Percentiles rank a stretch among this genome's conserved stretches.
These are phyloP conservation scores for Strobilomyces echinocephalus DNA, from an alignment of 768 basidiomycete genomes.

Conservation along the genomic window DNA sequence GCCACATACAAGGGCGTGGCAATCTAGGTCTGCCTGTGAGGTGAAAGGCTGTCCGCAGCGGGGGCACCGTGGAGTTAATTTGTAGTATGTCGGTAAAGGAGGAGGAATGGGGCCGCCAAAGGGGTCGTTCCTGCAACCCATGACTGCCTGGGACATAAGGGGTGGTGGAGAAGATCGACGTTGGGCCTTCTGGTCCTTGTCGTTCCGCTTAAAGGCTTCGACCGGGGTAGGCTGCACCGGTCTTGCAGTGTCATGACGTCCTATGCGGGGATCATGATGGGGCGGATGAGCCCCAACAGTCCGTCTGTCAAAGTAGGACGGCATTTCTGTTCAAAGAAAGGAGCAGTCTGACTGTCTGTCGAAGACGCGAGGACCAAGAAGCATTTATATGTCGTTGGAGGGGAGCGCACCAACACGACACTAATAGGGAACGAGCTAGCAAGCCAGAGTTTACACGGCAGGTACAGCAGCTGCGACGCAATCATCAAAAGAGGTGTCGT, in stretches of 20 bases:
- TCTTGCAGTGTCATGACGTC: not conserved
- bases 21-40: too few relatives aligned
- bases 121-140: not conserved
- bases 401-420: too few relatives aligned
- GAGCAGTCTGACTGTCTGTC: too few relatives aligned
- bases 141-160: not conserved
- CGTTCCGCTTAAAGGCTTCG: not conserved
- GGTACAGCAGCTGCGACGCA: too few relatives aligned
- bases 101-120: conserved; percentile 1
- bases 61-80: conserved; percentile 1
- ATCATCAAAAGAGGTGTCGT: too few relatives aligned
- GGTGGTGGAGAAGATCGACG: not conserved
- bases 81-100: not conserved
- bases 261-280: not conserved
- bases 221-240: not conserved
- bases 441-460: too few relatives aligned
- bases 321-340: not conserved
- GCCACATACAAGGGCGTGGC: too few relatives aligned
- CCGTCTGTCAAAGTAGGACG: conserved; percentile 7
- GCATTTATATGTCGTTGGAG: too few relatives aligned
- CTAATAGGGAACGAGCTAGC: too few relatives aligned
- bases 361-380: too few relatives aligned
- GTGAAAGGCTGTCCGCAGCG: conserved; percentile 12
- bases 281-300: not conserved
- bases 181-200: not conserved